Percentiles rank a stretch among this genome's conserved stretches.
Evolutionary conservation across 495 filamentous ascomycete species (phyloP).

Genomic region (Aspergillus ostianus): DNA sequence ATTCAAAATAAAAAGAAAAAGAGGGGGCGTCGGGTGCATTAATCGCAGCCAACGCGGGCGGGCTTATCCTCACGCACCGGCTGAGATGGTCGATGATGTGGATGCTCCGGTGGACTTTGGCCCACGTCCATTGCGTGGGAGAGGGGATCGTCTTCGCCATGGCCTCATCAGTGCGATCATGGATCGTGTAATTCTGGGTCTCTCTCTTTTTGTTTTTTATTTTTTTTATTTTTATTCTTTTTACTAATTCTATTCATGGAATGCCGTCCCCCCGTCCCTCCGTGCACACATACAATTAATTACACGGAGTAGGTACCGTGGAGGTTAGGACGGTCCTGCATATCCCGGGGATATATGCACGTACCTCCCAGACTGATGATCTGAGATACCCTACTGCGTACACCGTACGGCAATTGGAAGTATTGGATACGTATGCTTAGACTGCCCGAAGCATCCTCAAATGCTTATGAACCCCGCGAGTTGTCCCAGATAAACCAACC

Average conservation of each 20-base stretch:
- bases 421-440: neutral
- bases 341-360: neutral
- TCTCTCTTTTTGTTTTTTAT: too few relatives aligned
- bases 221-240: too few relatives aligned
- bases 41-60: too few relatives aligned
- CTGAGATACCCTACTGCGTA: too few relatives aligned
- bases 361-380: neutral
- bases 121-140: neutral
- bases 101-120: neutral
- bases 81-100: neutral
- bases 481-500: neutral
- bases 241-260: neutral
- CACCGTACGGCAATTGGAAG: too few relatives aligned
- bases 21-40: too few relatives aligned
- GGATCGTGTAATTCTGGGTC: neutral
- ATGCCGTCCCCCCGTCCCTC: neutral
- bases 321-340: neutral
- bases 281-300: neutral
- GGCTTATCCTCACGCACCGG: neutral
- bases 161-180: neutral
- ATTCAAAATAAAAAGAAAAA: too few relatives aligned
- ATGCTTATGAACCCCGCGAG: neutral
- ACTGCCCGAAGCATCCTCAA: neutral
- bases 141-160: neutral
- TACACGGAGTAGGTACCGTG: neutral